Base-by-base conservation (phyloP, 805 yeast species). In the Cephaloascus fragrans region DNA sequence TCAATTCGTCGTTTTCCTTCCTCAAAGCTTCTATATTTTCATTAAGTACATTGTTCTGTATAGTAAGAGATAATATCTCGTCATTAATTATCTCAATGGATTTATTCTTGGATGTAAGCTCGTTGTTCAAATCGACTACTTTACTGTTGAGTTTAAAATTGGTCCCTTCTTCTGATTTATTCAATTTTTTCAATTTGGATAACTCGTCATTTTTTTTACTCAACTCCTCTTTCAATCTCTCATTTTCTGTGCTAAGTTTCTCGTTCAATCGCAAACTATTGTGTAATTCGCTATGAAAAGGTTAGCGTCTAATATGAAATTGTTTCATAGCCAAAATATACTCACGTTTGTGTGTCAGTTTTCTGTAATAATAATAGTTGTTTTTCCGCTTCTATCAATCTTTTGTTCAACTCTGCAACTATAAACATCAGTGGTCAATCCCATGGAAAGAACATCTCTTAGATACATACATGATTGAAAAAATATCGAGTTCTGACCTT, bases 61-160 rank as follows among this genome's bases (percentile, higher is more conserved):
- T 77, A 47, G 71, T 73, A 26, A 61, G 49, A 38, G 75, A 73
- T 43, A 84, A 62, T 20, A 80, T 61, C 49, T 84, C 93, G 50
- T 85, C 89, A 42, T 80, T 80, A 34, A 80, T 55, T 26, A 69
- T 60, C 43, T 76, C 83, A 16, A 78, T 68, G 3, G 79, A 69
- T 46, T 70, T 70, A 38, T 77, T 69, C 54, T 77, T 79, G 19
- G 68, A 23, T 6, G 10, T 23, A 6, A 23, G 12, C 28, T 23
- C 28, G 12, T 23, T 23, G 28, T 6, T 8, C 10, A 23, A 12
- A 12, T 23, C 28, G 28, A 6, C 28, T 8, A 23, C 12, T 23
- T 23, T 23, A 8, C 12, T 23, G 28, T 23, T 23, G 6, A 23
- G 12, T 23, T 23, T 23, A 8, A 12, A 6, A 23, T 12, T 23